Conservation (phyloP, 2,329 filamentous ascomycete genomes). For the Nemania serpens region DNA sequence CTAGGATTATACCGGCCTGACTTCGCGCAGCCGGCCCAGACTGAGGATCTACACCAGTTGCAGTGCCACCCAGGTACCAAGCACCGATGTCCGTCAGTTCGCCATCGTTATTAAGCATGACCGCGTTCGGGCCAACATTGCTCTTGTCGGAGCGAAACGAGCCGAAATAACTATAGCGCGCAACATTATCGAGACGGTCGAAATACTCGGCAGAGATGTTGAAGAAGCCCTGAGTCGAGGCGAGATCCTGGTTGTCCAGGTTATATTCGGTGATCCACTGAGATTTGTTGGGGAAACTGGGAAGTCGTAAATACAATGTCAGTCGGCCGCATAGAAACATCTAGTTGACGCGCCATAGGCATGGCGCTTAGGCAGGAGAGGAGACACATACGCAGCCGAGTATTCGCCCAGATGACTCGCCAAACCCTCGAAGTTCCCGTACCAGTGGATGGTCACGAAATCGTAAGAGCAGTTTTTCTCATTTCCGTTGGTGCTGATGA, state of each 20-base stretch:
- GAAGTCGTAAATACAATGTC: not conserved
- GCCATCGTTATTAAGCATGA: conserved; percentile 71
- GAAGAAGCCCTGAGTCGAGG: conserved; percentile 66
- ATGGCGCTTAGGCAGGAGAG: not conserved
- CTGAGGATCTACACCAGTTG: conserved; percentile 51
- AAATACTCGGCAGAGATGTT: conserved; percentile 70
- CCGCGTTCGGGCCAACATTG: conserved; percentile 75
- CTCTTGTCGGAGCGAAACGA: conserved; percentile 71
- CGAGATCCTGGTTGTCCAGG: conserved; percentile 59
- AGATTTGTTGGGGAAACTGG: conserved; percentile 61
- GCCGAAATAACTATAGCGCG: conserved; percentile 76
- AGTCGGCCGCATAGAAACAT: not conserved
- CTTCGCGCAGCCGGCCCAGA: conserved; percentile 19
- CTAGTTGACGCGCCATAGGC: not conserved
- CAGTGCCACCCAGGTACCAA: conserved; percentile 70
- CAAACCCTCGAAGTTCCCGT: conserved; percentile 70
- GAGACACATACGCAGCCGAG: conserved; percentile 46
- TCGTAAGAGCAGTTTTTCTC: conserved; percentile 63
- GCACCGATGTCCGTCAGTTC: conserved; percentile 75
- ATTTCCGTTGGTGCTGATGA: conserved; percentile 53
- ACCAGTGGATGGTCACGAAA: conserved; percentile 70
- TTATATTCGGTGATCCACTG: conserved; percentile 85
- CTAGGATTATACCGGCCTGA: not conserved
- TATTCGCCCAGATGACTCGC: conserved; percentile 69
- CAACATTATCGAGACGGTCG: conserved; percentile 65